A percentile compares a stretch with the other conserved stretches of the same genome.
These are phyloP conservation scores for Rhizopogon rudus DNA, from an alignment of 768 basidiomycete genomes.

Conservation along the genomic window DNA sequence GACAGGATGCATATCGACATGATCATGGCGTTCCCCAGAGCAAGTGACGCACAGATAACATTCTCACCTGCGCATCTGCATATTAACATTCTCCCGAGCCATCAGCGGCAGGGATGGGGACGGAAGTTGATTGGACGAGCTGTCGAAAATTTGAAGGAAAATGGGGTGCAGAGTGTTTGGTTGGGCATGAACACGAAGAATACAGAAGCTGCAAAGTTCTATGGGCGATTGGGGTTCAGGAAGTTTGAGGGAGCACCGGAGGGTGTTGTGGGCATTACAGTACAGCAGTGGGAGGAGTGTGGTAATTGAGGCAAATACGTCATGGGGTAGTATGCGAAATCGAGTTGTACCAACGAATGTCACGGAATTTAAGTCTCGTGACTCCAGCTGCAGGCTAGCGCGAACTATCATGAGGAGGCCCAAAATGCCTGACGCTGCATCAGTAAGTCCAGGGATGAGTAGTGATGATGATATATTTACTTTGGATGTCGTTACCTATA, in stretches of 20 bases:
- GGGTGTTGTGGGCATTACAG: constrained; percentile 50
- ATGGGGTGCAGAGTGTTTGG: constrained; percentile 52
- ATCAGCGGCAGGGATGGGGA: constrained; percentile 73
- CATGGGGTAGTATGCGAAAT: too few species aligned
- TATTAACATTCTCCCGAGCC: constrained; percentile 62
- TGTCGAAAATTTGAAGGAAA: constrained; percentile 46
- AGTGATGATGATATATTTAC: too few species aligned
- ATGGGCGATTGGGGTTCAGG: constrained; percentile 57
- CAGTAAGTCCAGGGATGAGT: too few species aligned
- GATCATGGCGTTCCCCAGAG: constrained; percentile 32
- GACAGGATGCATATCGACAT: constrained; percentile 28
- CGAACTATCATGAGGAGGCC: too few species aligned
- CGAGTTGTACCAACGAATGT: too few species aligned
- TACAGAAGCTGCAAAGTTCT: constrained; percentile 54
- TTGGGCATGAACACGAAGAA: constrained; percentile 66
- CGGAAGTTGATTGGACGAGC: constrained; percentile 52
- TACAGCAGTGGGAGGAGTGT: constrained; percentile 30
- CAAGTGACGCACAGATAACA: constrained; percentile 48
- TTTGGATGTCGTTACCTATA: too few species aligned
- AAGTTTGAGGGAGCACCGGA: constrained; percentile 47
- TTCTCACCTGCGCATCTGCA: constrained; percentile 76
- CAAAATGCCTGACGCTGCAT: too few species aligned
- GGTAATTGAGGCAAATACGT: too few species aligned
- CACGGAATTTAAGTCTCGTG: too few species aligned
- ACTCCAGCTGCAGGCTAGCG: too few species aligned